phyloP scores from a whole-genome alignment of 1,284 basidiomycete genomes.

The Spongispora temasekensis region DNA sequence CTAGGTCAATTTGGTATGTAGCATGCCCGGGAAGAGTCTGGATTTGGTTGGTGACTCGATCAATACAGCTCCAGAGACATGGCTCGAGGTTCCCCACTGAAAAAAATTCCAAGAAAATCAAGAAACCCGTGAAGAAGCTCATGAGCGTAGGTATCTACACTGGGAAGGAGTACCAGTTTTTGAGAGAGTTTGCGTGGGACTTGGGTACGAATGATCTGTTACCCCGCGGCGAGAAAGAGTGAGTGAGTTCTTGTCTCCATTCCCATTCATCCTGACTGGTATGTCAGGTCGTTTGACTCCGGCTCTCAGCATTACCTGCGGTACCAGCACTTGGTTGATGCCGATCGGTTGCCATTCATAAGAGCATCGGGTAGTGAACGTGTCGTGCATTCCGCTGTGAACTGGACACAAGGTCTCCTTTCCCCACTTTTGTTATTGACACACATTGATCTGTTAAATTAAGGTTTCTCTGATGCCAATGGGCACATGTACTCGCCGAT shows the following conservation, averaged over 20 bases:
- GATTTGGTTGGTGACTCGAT: slow-evolving; percentile 6
- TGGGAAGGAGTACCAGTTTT: slow-evolving; percentile 57
- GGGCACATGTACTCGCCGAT: slow-evolving; percentile 41
- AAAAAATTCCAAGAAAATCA: slow-evolving; percentile 48
- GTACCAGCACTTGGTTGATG: slow-evolving; percentile 51
- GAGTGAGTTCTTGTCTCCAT: slow-evolving; percentile 23
- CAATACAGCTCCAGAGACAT: slow-evolving; percentile 80
- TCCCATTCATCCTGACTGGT: not conserved
- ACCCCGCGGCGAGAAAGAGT: slow-evolving; percentile 73
- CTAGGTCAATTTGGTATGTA: slow-evolving; percentile 63
- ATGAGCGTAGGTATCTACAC: slow-evolving; percentile 45
- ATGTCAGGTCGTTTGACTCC: slow-evolving; percentile 49
- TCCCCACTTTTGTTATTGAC: not conserved
- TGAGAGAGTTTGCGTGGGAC: slow-evolving; percentile 60
- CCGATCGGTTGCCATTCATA: slow-evolving; percentile 59
- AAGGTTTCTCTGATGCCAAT: slow-evolving; percentile 57
- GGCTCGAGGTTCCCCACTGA: slow-evolving; percentile 79
- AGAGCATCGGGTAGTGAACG: slow-evolving; percentile 62
- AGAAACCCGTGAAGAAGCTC: slow-evolving; percentile 53
- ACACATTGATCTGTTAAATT: not conserved
- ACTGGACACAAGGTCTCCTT: slow-evolving; percentile 66
- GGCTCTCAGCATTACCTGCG: slow-evolving; percentile 51
- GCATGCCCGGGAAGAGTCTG: not conserved
- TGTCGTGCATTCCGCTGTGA: slow-evolving; percentile 66
- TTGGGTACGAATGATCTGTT: slow-evolving; percentile 66